Base-by-base conservation (phyloP, 2,329 filamentous ascomycete genomes). In the Xylariaceae sp. region DNA sequence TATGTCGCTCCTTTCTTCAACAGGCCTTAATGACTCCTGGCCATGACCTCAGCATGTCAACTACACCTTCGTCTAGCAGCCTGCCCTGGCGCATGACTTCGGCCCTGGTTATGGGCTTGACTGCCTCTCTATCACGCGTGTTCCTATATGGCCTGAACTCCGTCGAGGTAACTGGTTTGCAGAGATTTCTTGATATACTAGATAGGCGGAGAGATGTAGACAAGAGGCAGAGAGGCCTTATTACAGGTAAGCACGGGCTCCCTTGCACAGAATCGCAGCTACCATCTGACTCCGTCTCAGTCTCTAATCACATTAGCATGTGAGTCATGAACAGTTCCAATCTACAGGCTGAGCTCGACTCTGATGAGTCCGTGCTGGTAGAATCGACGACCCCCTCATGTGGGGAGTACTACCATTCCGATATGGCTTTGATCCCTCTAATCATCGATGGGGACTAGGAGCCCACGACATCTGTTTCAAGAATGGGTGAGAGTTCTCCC, bases 381-480 rank as follows among this genome's bases (percentile, higher is more conserved):
- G 93, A 54, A 76, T 97, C 64, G 94, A 99, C 73, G 94, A 99
- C 75, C 94, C 94, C 21, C 75, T 97, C 53, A 86, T 97, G 63
- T 99, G 93, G 93, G 94, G 93, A 15, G 84, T 91, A 29, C 76
- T 99, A 3, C 94, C 94, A 1, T 72, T 90, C 39, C 80, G 82
- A 43, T 91, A 94, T 67, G 77, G 83, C 60, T 85, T 89, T 66
- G 84, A 86, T 54, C 84, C 89, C 16, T 78, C 81, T 50, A 94
- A 92, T 68, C 80, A 92, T 66, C 85, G 94, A 70, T 97, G 92
- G 91, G 85, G 87, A 8, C 81, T 99, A 49, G 94, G 91, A 20
- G 95, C 92, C 65, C 91, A 97, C 71, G 94, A 99, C 72, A 92
- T 99, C 55, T 97, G 92, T 75, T 99, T 95, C 72, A 87, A 87